These are phyloP conservation scores for Cardamine occulta DNA, from an alignment of 345 rosid genomes.

Conservation along the genomic window DNA sequence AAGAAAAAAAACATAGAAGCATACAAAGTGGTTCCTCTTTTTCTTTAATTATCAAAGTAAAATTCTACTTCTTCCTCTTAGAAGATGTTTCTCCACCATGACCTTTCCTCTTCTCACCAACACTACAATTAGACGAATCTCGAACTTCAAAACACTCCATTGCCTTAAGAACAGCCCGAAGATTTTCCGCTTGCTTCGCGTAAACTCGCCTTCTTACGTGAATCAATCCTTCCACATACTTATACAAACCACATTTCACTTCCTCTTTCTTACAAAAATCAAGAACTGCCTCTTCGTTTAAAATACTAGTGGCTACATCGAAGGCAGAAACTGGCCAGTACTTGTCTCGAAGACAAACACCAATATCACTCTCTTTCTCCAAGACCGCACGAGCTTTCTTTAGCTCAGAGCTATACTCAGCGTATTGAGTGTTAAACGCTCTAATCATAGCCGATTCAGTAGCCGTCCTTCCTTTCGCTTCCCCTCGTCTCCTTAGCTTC, in stretches of 20 bases:
- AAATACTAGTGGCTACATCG: neutral
- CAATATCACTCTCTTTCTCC: no score
- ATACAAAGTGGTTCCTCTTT: neutral
- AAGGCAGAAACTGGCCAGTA: conserved; percentile 19
- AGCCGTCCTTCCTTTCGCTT: conserved; percentile 4
- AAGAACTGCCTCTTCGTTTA: conserved; percentile 10
- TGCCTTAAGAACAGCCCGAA: conserved; percentile 9
- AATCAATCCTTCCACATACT: conserved; percentile 23
- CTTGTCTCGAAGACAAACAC: no score
- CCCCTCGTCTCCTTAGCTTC: conserved; percentile 21
- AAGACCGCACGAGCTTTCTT: neutral
- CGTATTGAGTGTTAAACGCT: conserved; percentile 20
- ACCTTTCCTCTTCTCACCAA: conserved; percentile 19
- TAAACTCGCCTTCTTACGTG: conserved; percentile 2
- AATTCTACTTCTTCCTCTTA: neutral
- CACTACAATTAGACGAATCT: neutral
- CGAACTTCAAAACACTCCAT: conserved; percentile 9
- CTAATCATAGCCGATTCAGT: conserved; percentile 26
- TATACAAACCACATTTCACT: conserved; percentile 3
- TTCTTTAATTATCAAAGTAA: neutral
- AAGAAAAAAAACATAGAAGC: neutral
- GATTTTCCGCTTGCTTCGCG: neutral
- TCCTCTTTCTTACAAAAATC: conserved; percentile 21
- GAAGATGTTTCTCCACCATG: conserved; percentile 10
- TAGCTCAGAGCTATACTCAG: conserved; percentile 15